Base-by-base conservation (phyloP, 1,139 yeast genomes). In the Taiozyma sp. region DNA sequence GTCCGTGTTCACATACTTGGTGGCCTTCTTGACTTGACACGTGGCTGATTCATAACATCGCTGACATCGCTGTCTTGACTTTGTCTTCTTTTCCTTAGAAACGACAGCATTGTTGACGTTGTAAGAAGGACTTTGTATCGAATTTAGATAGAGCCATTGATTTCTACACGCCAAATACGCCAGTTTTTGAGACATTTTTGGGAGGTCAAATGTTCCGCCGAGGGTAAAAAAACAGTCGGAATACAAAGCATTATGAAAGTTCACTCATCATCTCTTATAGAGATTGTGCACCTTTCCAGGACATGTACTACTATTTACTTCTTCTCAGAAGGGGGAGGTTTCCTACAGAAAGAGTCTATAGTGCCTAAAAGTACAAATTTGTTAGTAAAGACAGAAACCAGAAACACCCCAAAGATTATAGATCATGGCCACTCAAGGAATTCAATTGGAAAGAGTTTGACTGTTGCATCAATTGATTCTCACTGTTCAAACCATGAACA, bases 401-500 rank as follows among this genome's bases (percentile, higher is more conserved):
- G 36, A 32, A 32, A 32, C 36, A 32, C 36, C 36, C 36, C 19
- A 6, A 14, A 32, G n/a, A 32, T 23, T 38, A 38, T 38, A 38
- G 24, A 19, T 40, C 43, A 40, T 40, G 43, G 6, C 43, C 43
- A 14, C 16, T 14, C 7, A 40, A 24, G 23, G 29, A 23, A 24
- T 24, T 24, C 19, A 40, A 24, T 13, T 40, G 43, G 19, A 23
- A 40, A 8, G 43, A 40, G 43, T 40, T 40, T 14, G 43, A 23
- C n/a, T 51, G 54, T 5, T 47, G 42, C 29, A 46, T 43, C 4
- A 54, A 27, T 14, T 43, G 50, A 23, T 48, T 42, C 38, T 48
- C 62, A 44, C 49, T 57, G 28, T 52, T 53, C 43, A 78, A 66
- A 0, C 87, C 87, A 73, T 83, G 81, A 38, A 82, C 73, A 47